These are phyloP conservation scores for Speleostelium caveatum DNA, from an alignment of 78 protist species.

Conservation along the genomic window DNA sequence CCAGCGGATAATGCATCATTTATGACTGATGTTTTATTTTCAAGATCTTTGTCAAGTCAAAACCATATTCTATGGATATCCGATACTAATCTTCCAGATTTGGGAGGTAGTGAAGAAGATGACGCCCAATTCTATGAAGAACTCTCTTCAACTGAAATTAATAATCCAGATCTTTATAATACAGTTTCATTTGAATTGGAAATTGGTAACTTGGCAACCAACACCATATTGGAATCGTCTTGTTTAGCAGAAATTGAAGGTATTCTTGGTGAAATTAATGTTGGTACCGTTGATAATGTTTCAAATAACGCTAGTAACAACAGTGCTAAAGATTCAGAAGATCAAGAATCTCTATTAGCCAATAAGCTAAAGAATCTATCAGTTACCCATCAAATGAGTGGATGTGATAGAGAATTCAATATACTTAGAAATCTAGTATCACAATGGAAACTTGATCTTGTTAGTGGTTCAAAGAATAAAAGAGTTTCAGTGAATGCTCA, in stretches of 20 bases:
- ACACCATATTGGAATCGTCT: slow-evolving; percentile 85
- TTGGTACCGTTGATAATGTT: neutral
- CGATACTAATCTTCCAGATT: slow-evolving; percentile 82
- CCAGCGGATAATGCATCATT: slow-evolving; percentile 65
- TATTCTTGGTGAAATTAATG: slow-evolving; percentile 42
- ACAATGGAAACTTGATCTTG: slow-evolving; percentile 79
- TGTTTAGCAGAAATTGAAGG: slow-evolving; percentile 77
- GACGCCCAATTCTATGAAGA: slow-evolving; percentile 84
- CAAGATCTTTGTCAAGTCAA: slow-evolving; percentile 58
- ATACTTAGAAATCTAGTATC: slow-evolving; percentile 77
- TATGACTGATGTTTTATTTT: slow-evolving; percentile 66
- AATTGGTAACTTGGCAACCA: slow-evolving; percentile 78
- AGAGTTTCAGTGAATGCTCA: neutral
- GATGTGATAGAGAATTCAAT: slow-evolving; percentile 79
- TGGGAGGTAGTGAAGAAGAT: slow-evolving; percentile 93
- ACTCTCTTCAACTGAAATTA: slow-evolving; percentile 35
- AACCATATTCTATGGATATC: slow-evolving; percentile 88
- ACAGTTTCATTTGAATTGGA: slow-evolving; percentile 88
- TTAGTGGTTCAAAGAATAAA: slow-evolving; percentile 27
- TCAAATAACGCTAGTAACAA: neutral
- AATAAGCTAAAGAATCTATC: neutral
- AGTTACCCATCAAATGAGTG: slow-evolving; percentile 31
- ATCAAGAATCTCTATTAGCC: neutral
- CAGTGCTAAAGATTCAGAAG: neutral
- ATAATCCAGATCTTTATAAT: slow-evolving; percentile 79